Base-by-base conservation (phyloP, 306 rosid genomes). In the Crotalaria pallida region DNA sequence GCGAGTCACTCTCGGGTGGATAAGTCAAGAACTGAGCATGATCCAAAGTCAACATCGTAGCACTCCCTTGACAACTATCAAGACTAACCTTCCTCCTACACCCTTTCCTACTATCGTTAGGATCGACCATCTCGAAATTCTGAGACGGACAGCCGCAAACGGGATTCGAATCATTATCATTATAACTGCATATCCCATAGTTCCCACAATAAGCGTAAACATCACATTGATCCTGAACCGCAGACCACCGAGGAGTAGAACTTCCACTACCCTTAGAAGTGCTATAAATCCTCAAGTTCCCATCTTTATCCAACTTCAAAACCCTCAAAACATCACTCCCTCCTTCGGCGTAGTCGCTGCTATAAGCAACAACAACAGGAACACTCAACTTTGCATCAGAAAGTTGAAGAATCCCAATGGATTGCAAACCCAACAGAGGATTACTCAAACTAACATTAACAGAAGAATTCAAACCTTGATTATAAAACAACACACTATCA, bases 181-280 rank as follows among this genome's bases (percentile, higher is more conserved):
- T 88, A 50, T 88, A 91, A 66, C 88, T 80, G 50, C 97, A 91
- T 10, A 91, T 76, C 2, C 96, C 90, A 57, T 84, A 68, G 71
- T 74, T 61, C 31, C 97, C 97, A 70, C 97, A 91, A 58, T 84
- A 88, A 2, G 88, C 92, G 52, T 65, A 91, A 52, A 91, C 89
- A 60, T 76, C 27, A 74, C 97, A 91, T 47, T 88, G 91, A 66
- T 88, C 85, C 13, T 60, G 7, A 47, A 88, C 85, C 64, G 97
- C 92, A 41, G 87, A 75, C 97, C 96, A 91, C 73, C 79, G 73
- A 48, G 45, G 65, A 47, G 29, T 60, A 45, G 29, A 3, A 23
- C 3, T 66, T 26, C 85, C 84, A 63, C 88, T 80, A 63, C 80
- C 86, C 52, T 31, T 61, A 65, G 23, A 65, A 57, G 84, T 63